Conservation (phyloP, 2,329 filamentous ascomycete species). For the Cercospora sp. region DNA sequence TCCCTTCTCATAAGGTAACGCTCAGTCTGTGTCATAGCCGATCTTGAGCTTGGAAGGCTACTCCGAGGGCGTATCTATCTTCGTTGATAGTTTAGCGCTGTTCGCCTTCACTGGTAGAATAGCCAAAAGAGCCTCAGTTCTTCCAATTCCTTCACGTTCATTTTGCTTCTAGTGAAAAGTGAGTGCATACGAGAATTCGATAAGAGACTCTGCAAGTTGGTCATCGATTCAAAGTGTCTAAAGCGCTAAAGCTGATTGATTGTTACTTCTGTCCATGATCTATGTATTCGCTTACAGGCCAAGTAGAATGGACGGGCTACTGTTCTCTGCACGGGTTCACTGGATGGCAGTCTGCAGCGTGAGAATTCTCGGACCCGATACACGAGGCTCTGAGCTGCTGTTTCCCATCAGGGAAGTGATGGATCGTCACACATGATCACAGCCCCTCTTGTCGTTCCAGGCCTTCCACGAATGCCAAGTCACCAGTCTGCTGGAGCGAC, state of each 20-base stretch:
- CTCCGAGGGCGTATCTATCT: conserved; percentile 30
- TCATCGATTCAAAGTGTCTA: not conserved
- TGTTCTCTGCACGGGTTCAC: not conserved
- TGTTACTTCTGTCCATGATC: not conserved
- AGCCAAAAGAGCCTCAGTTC: conserved; percentile 35
- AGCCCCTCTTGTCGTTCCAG: not conserved
- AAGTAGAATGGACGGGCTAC: not conserved
- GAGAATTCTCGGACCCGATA: not conserved
- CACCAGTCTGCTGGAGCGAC: conserved; percentile 63
- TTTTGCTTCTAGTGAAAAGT: not conserved
- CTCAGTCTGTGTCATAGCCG: not conserved
- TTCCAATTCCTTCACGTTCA: conserved; percentile 22
- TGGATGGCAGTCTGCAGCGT: not conserved
- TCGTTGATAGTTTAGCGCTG: conserved; percentile 24
- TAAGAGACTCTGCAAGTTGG: not conserved
- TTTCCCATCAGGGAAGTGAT: not conserved
- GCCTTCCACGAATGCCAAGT: conserved; percentile 68
- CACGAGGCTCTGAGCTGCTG: not conserved
- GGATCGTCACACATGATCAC: not conserved
- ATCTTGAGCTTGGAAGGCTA: conserved; percentile 26
- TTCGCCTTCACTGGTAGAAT: conserved; percentile 39
- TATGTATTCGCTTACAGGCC: not conserved
- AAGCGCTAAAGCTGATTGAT: not conserved
- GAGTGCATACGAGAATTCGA: not conserved
- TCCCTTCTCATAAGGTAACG: conserved; percentile 13